Evolutionary conservation across 768 basidiomycete species (phyloP).

Genomic region (Termitomyces sp.): DNA sequence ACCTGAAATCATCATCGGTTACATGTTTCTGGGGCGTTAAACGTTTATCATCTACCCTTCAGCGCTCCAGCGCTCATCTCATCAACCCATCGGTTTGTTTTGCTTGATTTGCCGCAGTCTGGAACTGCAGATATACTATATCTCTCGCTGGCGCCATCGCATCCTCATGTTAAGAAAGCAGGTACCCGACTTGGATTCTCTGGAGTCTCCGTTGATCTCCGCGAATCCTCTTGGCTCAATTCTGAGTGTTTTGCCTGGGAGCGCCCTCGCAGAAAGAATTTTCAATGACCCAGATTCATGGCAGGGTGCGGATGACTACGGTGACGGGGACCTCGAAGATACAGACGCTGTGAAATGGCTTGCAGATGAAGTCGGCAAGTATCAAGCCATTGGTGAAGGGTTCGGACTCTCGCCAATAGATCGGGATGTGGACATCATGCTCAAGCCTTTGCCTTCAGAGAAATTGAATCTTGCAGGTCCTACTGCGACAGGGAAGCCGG

Average conservation of each 20-base stretch:
- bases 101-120: slow-evolving; percentile 16
- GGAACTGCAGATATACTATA: slow-evolving; percentile 20
- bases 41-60: neutral
- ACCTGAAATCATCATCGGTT: slow-evolving; percentile 3
- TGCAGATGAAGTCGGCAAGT: slow-evolving; percentile 27
- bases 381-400: slow-evolving; percentile 1
- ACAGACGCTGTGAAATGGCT: slow-evolving; percentile 26
- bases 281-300: slow-evolving; percentile 40
- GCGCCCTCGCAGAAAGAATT: slow-evolving; percentile 34
- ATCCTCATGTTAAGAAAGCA: slow-evolving; percentile 25
- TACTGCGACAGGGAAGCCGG: neutral
- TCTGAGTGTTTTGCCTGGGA: slow-evolving; percentile 27
- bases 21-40: neutral
- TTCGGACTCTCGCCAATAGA: slow-evolving; percentile 8
- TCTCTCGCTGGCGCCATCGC: slow-evolving; percentile 7
- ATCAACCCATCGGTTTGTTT: slow-evolving; percentile 4
- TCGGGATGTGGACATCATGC: slow-evolving; percentile 9
- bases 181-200: slow-evolving; percentile 30
- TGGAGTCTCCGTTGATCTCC: slow-evolving; percentile 33
- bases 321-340: slow-evolving; percentile 20
- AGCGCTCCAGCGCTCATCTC: neutral
- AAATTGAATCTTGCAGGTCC: slow-evolving; percentile 2
- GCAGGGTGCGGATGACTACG: slow-evolving; percentile 25
- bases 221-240: slow-evolving; percentile 22
- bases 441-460: slow-evolving; percentile 10